These are phyloP conservation scores for Coffea eugenioides DNA, from an alignment of 257 asterid species.

Conservation along the genomic window DNA sequence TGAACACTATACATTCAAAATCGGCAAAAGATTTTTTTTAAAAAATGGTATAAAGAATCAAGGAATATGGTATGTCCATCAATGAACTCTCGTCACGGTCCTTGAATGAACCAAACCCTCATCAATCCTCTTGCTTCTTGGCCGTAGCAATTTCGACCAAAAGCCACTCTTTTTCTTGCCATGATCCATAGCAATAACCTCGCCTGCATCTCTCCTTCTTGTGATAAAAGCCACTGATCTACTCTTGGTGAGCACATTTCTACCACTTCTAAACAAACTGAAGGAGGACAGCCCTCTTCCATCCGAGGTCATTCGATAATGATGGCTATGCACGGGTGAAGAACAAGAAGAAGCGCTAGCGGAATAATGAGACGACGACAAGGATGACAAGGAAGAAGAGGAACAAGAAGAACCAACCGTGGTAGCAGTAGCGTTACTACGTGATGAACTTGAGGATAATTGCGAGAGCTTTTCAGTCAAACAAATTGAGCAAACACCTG, in stretches of 20 bases:
- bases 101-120: slow-evolving; percentile 40
- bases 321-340: slow-evolving; percentile 38
- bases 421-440: background rate
- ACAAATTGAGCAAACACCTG: slow-evolving; percentile 76
- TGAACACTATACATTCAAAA: background rate
- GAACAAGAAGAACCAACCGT: slow-evolving; percentile 13
- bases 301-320: slow-evolving; percentile 11
- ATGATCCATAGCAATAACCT: slow-evolving; percentile 10
- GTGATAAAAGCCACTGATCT: slow-evolving; percentile 49
- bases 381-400: slow-evolving; percentile 47
- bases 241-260: slow-evolving; percentile 47
- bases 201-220: slow-evolving; percentile 25
- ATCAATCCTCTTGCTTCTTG: slow-evolving; percentile 27
- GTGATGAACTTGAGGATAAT: slow-evolving; percentile 17
- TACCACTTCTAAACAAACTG: slow-evolving; percentile 18
- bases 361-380: slow-evolving; percentile 39
- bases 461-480: slow-evolving; percentile 51
- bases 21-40: background rate
- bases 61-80: background rate
- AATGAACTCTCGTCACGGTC: slow-evolving; percentile 37
- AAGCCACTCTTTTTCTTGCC: slow-evolving; percentile 46
- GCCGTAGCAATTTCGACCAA: slow-evolving; percentile 55
- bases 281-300: slow-evolving; percentile 19
- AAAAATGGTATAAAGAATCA: background rate
- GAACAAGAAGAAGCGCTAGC: slow-evolving; percentile 50